Base-by-base conservation (phyloP, 352 stramenopile genomes). In the Pythium guiyangense region DNA sequence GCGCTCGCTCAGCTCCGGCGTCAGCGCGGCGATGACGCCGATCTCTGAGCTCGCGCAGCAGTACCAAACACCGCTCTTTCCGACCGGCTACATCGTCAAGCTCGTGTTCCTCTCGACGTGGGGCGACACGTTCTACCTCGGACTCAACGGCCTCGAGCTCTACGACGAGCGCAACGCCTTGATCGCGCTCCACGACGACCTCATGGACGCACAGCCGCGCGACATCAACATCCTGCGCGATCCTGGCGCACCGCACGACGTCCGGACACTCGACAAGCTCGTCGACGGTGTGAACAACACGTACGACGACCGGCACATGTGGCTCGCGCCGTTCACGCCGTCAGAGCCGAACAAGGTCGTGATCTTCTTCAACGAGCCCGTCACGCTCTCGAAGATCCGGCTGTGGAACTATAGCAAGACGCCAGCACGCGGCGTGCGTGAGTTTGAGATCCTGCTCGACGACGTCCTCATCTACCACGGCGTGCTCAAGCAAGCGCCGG, bases 321-420 rank as follows among this genome's bases (percentile, higher is more conserved):
- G 84, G 84, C 72, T 93, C 27, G 62, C 80, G 10, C 77, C 80
- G 17, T 73, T 80, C 58, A 77, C 78, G n/a, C 75, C 78, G 39
- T 70, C 74, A 20, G 67, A 83, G 20, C 64, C 64, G 22, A 94
- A 94, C 56, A 84, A 86, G 42, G 62, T 96, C 27, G 70, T 87
- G 12, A 56, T 91, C 22, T 84, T 90, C 44, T 96, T 92, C 64
- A 86, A 96, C 52, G 73, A 84, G 27, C 82, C 82, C 0, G 66
- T 93, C 15, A 77, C 77, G 2, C 58, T 94, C n/a, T 93, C 84
- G 20, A 80, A 79, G 48, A 83, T 94, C 55, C 81, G 74, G 1
- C n/a, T 96, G 17, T 94, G 78, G 78, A 96, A 96, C 58, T 96
- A 96, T 68, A 88, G 70, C 68, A 94, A 93, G 66, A 94, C 88